A percentile compares a stretch with the other conserved stretches of the same genome.
Conservation (phyloP, 208 protist genomes). For the Crithidia brevicula region DNA sequence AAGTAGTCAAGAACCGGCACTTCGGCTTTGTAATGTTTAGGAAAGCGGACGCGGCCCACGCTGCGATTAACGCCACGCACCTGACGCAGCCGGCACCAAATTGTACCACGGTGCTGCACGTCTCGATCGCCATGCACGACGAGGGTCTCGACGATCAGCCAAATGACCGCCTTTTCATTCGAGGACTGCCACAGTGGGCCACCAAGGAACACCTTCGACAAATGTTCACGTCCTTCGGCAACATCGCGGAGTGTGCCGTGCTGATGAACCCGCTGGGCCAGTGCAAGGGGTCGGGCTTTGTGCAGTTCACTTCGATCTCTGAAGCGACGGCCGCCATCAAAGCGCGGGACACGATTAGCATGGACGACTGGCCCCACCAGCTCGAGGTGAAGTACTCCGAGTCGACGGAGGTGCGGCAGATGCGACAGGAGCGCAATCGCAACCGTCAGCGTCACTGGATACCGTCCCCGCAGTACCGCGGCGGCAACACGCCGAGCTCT, state of each 20-base stretch:
- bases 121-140: slow-evolving; percentile 91
- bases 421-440: slow-evolving; percentile 89
- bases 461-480: slow-evolving; percentile 70
- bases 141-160: slow-evolving; percentile 89
- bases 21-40: slow-evolving; percentile 93
- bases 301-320: slow-evolving; percentile 76
- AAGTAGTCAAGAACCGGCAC: slow-evolving; percentile 77
- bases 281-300: slow-evolving; percentile 92
- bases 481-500: slow-evolving; percentile 36
- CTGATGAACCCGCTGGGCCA: slow-evolving; percentile 90
- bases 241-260: slow-evolving; percentile 71
- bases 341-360: slow-evolving; percentile 51
- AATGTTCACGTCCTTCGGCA: slow-evolving; percentile 69
- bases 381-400: slow-evolving; percentile 90
- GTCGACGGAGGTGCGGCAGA: slow-evolving; percentile 77
- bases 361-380: slow-evolving; percentile 74
- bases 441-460: slow-evolving; percentile 77
- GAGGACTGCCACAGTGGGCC: slow-evolving; percentile 85
- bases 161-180: slow-evolving; percentile 88
- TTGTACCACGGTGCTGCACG: slow-evolving; percentile 70
- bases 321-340: slow-evolving; percentile 74
- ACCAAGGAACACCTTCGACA: slow-evolving; percentile 85
- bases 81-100: slow-evolving; percentile 63
- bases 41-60: slow-evolving; percentile 75
- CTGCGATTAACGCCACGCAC: slow-evolving; percentile 86